These are phyloP conservation scores for Triangularia setosa DNA, from an alignment of 2,329 filamentous ascomycete genomes.

Conservation along the genomic window DNA sequence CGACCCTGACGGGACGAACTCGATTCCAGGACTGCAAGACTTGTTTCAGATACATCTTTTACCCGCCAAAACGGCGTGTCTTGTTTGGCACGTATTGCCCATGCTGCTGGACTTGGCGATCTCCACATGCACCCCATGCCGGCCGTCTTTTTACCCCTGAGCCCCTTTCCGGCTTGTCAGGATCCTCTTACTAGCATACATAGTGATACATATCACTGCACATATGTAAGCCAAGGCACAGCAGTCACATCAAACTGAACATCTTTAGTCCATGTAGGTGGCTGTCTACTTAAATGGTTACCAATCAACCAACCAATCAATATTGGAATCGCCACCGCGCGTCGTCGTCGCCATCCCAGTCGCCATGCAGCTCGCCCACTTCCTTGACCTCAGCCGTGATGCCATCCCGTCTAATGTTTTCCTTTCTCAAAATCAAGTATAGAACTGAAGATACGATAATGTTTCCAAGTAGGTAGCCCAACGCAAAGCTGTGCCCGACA, in stretches of 20 bases:
- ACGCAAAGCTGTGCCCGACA: slow-evolving; percentile 62
- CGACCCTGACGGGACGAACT: neutral
- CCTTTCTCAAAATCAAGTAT: slow-evolving; percentile 50
- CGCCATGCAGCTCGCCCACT: slow-evolving; percentile 41
- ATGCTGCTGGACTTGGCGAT: neutral
- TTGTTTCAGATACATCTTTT: neutral
- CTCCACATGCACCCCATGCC: neutral
- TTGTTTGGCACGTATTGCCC: too few species aligned
- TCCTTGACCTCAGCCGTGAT: slow-evolving; percentile 43
- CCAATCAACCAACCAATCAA: slow-evolving; percentile 26
- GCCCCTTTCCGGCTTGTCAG: neutral
- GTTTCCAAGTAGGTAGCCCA: slow-evolving; percentile 61
- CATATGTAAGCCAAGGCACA: too few species aligned
- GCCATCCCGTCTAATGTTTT: slow-evolving; percentile 52
- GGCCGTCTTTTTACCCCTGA: neutral
- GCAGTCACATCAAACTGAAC: too few species aligned
- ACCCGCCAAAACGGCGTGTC: neutral
- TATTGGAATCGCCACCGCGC: slow-evolving; percentile 63
- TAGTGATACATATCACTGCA: too few species aligned
- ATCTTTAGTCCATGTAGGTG: too few species aligned
- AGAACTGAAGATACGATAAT: slow-evolving; percentile 49
- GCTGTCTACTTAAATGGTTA: too few species aligned
- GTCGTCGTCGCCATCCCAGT: slow-evolving; percentile 61
- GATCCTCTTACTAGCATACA: too few species aligned
- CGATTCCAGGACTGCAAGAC: neutral